Evolutionary conservation across 2,329 filamentous ascomycete species (phyloP).

Genomic region (Bisporella sp.): DNA sequence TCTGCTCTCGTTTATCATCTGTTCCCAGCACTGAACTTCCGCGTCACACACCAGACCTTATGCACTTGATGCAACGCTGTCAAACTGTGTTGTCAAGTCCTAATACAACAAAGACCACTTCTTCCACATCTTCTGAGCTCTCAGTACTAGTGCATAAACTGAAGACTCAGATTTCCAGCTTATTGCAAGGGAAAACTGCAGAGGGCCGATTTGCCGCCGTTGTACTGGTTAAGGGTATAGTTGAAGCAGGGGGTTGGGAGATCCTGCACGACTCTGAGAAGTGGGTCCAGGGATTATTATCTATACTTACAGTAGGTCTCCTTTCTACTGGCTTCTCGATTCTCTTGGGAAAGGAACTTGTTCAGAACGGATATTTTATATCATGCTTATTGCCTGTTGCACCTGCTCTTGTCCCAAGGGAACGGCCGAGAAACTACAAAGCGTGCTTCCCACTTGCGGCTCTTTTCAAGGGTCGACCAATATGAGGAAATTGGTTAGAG

Average conservation of each 20-base stretch:
- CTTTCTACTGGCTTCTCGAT: neutral
- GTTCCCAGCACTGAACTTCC: conserved; percentile 69
- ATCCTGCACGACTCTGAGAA: conserved; percentile 60
- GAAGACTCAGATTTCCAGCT: conserved; percentile 67
- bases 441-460: too few species aligned
- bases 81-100: conserved; percentile 55
- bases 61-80: conserved; percentile 50
- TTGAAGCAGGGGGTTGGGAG: conserved; percentile 83
- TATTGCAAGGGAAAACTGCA: conserved; percentile 68
- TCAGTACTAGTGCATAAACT: conserved; percentile 68
- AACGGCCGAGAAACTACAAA: too few species aligned
- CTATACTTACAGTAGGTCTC: conserved; percentile 57
- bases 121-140: conserved; percentile 50
- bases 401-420: too few species aligned
- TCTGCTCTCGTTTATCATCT: conserved; percentile 65
- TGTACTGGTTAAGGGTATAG: conserved; percentile 69
- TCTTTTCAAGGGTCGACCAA: too few species aligned
- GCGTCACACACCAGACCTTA: conserved; percentile 62
- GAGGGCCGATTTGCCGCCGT: conserved; percentile 74
- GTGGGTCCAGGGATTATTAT: conserved; percentile 73
- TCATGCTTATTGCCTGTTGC: too few species aligned
- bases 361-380: too few species aligned
- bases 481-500: too few species aligned
- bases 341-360: neutral
- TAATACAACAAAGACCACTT: conserved; percentile 53